These are phyloP conservation scores for Inga leiocalycina DNA, from an alignment of 306 rosid genomes.

Conservation along the genomic window DNA sequence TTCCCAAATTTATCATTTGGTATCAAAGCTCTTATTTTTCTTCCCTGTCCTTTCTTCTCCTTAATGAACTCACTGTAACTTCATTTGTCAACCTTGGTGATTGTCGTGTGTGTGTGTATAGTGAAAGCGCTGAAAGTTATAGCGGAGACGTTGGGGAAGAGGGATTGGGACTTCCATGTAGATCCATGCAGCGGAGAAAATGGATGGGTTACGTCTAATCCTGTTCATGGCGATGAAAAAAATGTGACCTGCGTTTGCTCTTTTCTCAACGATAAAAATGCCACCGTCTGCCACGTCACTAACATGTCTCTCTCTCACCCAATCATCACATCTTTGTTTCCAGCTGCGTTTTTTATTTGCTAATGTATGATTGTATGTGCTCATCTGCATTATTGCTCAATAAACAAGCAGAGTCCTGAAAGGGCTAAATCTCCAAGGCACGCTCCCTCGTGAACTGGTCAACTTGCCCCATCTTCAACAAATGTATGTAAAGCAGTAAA, in stretches of 20 bases:
- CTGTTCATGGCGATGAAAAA: constrained; percentile 24
- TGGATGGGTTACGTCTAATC: constrained; percentile 43
- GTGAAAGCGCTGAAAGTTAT: constrained; percentile 41
- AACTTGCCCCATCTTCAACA: constrained; percentile 56
- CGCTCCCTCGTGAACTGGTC: constrained; percentile 51
- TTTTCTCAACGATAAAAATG: constrained; percentile 5
- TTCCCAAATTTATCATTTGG: background rate
- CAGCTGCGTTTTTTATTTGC: background rate
- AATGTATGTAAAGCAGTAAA: constrained; percentile 45
- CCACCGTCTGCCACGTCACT: constrained; percentile 57
- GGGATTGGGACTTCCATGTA: constrained; percentile 43
- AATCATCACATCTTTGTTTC: background rate
- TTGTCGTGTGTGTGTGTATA: background rate
- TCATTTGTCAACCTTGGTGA: background rate
- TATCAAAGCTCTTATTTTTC: background rate
- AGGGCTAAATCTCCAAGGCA: constrained; percentile 56
- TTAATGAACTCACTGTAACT: no score
- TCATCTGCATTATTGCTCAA: background rate
- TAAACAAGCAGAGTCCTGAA: constrained; percentile 45
- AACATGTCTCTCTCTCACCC: constrained; percentile 46
- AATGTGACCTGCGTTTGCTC: constrained; percentile 55
- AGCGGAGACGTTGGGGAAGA: constrained; percentile 44
- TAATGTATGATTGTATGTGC: no score
- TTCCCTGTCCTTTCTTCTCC: background rate
- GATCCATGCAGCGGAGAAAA: constrained; percentile 48